Conservation (phyloP, 225 moss, liverwort and hornwort species). For the Pseudoscleropodium purum region DNA sequence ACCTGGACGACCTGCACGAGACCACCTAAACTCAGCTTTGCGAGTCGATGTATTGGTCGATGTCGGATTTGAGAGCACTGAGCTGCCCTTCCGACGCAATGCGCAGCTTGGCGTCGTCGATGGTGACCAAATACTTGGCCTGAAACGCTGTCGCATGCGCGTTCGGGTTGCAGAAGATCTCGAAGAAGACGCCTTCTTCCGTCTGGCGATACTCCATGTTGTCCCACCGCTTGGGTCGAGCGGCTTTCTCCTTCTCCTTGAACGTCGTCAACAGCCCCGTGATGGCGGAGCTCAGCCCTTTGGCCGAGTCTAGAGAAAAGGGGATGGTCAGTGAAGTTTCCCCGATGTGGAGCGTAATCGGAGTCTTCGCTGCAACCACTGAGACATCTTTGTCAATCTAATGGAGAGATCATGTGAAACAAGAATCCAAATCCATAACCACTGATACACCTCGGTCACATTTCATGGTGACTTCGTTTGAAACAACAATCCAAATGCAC, state of each 20-base stretch:
- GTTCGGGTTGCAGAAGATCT: constrained; percentile 93
- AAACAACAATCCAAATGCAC: not conserved
- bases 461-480: not conserved
- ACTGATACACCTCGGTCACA: not conserved
- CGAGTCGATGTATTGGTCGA: constrained; percentile 69
- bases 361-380: constrained; percentile 45
- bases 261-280: constrained; percentile 63
- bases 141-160: constrained; percentile 96
- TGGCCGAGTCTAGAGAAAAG: constrained; percentile 69
- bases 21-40: not conserved
- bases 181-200: constrained; percentile 72
- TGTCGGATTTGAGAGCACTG: constrained; percentile 78
- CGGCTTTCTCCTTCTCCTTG: constrained; percentile 78
- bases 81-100: constrained; percentile 84
- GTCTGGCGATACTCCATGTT: constrained; percentile 71
- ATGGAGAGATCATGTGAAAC: not conserved
- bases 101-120: constrained; percentile 64
- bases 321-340: constrained; percentile 86
- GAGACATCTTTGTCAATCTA: not conserved
- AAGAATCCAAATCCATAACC: not conserved
- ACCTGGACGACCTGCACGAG: not conserved
- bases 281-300: constrained; percentile 69
- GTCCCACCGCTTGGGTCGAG: constrained; percentile 68
- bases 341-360: constrained; percentile 81
- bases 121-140: constrained; percentile 88